Base-by-base conservation (phyloP, 208 protist genomes). In the Tritrichomonas musculus region DNA sequence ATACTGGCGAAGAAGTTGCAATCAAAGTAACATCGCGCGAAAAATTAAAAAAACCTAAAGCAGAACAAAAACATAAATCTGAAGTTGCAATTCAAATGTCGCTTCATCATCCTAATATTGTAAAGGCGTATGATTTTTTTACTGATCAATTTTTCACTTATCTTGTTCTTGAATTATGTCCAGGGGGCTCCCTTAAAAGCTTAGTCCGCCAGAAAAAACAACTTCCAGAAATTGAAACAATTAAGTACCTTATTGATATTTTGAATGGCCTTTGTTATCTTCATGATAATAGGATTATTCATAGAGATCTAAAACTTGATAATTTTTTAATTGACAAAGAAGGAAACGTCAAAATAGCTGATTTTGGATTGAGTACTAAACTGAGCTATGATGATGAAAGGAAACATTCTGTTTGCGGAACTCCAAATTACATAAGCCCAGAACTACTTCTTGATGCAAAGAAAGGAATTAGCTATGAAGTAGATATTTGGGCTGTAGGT, bases 401-500 rank as follows among this genome's bases (percentile, higher is more conserved):
- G 57, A 99, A 98, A 60, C 77, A 50, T 27, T 82, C 73, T 47
- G 92, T 94, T 50, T 92, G 88, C 27, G 88, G 88, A 44, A 92
- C 88, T 8, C 88, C 88, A 20, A 92, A 92, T 64, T 92, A 92
- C 27, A 72, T 92, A 13, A 69, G 55, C 17, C 88, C 88, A n/a
- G 88, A 92, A 69, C 50, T 92, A 47, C 27, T 92, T 36, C 41
- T 30, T 11, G 33, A 82, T 25, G 41, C 77, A 39, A 33, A 30
- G 11, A 92, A 94, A 66, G 97, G 97, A 30, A 98, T 99, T 96
- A 97, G 96, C 92, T 99, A 97, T 94, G 97, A 99, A 94, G 98
- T 99, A 5, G 98, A 99, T 95, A 96, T 98, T 66, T 99, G 98
- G 98, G 97, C 97, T 20, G 95, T 99, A 22, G 98, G 98, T 66